Base-by-base conservation (phyloP, 1,139 yeast genomes). In the Candida tropicalis region DNA sequence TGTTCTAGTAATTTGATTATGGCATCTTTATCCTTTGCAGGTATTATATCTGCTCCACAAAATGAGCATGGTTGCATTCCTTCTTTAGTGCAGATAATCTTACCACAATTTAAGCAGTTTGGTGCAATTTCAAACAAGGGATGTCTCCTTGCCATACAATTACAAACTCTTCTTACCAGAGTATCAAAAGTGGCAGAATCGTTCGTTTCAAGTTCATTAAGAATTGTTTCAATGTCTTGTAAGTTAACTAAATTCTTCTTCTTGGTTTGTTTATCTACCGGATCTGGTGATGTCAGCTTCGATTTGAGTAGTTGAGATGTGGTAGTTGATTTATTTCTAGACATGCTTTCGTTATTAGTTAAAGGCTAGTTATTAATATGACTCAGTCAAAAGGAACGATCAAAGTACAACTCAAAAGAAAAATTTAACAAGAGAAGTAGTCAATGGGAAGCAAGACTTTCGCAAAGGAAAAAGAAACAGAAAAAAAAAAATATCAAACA, bases 71-170 rank as follows among this genome's bases (percentile, higher is more conserved):
- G 95, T 43, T 90, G 89, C n/a, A 82, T 61, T 0, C 98, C 98
- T 59, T 95, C 98, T 54, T 83, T 83, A 3, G 77, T 75, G 66
- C 99, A 95, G 2, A 93, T 87, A 31, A 95, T 88, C 59, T 90
- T 89, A 9, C 99, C 99, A 63, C 99, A 95, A 46, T 85, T 83
- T 35, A 93, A 66, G 57, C 99, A 95, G 60, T 95, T 95, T 0
- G 99, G 99, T 0, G 95, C 93, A 46, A 87, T 76, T 46, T 87
- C 95, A 53, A 89, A 87, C 34, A 95, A 67, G 2, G 97, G 96
- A 58, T 95, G 99, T 46, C 87, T 71, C 2, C 87, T 81, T 1
- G 87, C 93, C 79, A 82, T 84, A 58, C 99, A 95, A 50, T 84
- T 79, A 58, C 99, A 95, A 5, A 51, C 54, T 22, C 73, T 57